A percentile compares a stretch with the other conserved stretches of the same genome.
Evolutionary conservation across 257 asterid genomes (phyloP).

Genomic region (Solanum lignicaule): DNA sequence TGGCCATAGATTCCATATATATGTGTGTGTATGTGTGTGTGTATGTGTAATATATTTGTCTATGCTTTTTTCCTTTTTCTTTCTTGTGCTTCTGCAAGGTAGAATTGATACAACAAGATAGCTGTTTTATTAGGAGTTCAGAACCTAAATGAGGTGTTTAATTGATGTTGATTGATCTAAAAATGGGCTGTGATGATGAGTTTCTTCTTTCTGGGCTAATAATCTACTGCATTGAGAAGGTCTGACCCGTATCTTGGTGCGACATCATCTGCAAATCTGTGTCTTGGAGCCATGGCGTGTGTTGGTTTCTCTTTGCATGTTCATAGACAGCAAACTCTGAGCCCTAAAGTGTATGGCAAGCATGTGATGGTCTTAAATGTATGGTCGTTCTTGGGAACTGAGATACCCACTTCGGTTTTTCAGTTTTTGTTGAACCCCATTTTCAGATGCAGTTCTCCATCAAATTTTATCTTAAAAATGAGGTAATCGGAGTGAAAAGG

Average conservation of each 20-base stretch:
- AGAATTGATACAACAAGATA: not conserved
- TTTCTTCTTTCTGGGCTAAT: not conserved
- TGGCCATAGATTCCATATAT: not conserved
- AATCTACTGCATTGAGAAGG: not conserved
- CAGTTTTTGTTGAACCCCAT: not conserved
- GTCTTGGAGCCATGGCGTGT: constrained; percentile 20
- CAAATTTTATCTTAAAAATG: not conserved
- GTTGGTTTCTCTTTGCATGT: not conserved
- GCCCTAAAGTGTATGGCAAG: not conserved
- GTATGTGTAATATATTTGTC: not conserved
- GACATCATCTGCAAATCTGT: not conserved
- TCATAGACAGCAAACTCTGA: not conserved
- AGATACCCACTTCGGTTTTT: not conserved
- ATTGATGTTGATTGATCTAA: not conserved
- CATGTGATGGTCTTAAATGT: not conserved
- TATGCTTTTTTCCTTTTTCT: not conserved
- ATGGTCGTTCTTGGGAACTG: not conserved
- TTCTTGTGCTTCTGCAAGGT: not conserved
- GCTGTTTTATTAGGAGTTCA: not conserved
- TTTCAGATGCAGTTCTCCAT: not conserved
- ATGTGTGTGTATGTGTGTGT: not conserved
- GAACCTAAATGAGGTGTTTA: not conserved
- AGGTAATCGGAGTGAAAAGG: not conserved
- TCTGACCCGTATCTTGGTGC: constrained; percentile 9
- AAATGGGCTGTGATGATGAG: constrained; percentile 12